Conservation (phyloP, 1,139 yeast genomes). For the Geotrichum phurueaensis region DNA sequence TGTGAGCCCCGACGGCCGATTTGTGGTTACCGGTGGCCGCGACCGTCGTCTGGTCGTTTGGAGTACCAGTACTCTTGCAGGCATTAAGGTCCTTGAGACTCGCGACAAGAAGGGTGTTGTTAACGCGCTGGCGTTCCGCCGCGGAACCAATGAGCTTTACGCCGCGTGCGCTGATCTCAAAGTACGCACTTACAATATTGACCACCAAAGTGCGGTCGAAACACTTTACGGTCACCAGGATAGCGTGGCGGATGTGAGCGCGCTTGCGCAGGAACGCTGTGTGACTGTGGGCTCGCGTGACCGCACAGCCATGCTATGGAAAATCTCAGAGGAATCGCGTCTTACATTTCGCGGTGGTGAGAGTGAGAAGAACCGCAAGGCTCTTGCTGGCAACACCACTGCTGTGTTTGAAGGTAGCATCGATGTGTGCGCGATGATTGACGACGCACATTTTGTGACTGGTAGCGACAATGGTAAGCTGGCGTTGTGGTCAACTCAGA, state of each 20-base stretch:
- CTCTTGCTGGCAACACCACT: conserved; percentile 34
- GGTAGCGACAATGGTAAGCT: conserved; percentile 93
- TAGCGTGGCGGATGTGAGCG: conserved; percentile 69
- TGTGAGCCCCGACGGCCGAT: conserved; percentile 80
- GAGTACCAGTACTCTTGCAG: conserved; percentile 72
- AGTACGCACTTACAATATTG: conserved; percentile 78
- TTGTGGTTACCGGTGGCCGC: conserved; percentile 83
- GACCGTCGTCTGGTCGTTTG: conserved; percentile 78
- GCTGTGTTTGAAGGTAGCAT: conserved; percentile 68
- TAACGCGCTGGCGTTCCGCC: conserved; percentile 67
- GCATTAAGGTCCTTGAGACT: conserved; percentile 71
- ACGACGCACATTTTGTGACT: conserved; percentile 85
- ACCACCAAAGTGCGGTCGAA: conserved; percentile 84
- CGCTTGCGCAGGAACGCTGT: conserved; percentile 81
- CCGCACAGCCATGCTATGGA: conserved; percentile 94
- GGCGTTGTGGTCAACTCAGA: conserved; percentile 79
- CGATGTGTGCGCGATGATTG: conserved; percentile 86
- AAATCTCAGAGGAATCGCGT: conserved; percentile 89
- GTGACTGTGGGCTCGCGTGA: conserved; percentile 94
- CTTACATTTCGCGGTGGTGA: conserved; percentile 93
- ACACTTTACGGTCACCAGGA: conserved; percentile 95
- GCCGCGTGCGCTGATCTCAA: conserved; percentile 92
- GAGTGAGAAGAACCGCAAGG: conserved; percentile 27
- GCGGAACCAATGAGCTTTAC: conserved; percentile 75
- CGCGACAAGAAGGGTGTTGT: conserved; percentile 65